These are phyloP conservation scores for Corymbia calophylla DNA, from an alignment of 441 rosid species.

Conservation along the genomic window DNA sequence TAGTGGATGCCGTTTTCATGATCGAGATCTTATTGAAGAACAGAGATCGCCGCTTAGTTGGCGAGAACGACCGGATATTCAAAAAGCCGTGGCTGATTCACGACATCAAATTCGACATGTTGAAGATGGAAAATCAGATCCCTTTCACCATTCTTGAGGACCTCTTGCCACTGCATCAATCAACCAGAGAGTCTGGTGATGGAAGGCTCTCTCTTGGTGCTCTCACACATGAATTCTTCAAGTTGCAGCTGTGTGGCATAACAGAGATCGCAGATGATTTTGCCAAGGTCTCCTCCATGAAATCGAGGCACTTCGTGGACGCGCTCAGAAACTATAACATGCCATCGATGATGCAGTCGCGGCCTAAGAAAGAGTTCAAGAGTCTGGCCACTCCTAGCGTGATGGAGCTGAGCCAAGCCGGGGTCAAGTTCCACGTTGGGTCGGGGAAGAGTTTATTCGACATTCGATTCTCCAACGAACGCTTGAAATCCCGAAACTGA, in stretches of 20 bases:
- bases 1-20: background rate
- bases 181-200: background rate
- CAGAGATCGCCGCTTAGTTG: background rate
- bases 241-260: background rate
- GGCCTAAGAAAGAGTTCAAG: background rate
- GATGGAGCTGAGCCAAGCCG: background rate
- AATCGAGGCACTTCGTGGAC: background rate
- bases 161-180: background rate
- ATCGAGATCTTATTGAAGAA: background rate
- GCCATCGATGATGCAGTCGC: fast-evolving
- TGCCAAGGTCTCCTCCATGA: background rate
- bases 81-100: background rate
- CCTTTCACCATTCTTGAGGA: background rate
- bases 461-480: fast-evolving
- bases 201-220: background rate
- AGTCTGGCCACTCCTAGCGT: background rate
- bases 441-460: background rate
- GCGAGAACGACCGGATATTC: background rate
- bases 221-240: background rate
- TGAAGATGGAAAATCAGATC: background rate
- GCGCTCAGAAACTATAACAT: background rate
- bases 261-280: background rate
- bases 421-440: background rate
- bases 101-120: background rate
- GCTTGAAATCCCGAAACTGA: background rate